Conservation (phyloP, 1,284 basidiomycete species). For the Kwoniella shivajii region DNA sequence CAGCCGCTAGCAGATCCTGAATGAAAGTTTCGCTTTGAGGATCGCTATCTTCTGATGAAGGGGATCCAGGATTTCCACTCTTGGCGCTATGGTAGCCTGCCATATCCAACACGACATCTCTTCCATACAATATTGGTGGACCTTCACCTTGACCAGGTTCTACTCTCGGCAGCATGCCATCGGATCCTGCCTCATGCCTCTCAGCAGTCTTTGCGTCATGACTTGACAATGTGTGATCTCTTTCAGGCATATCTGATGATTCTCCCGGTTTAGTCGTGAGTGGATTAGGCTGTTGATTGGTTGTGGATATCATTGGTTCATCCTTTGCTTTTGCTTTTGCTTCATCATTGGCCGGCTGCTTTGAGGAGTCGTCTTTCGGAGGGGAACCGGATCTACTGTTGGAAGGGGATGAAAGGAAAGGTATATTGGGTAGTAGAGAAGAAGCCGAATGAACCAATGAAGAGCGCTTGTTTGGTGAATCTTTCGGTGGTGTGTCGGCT, state of each 20-base stretch:
- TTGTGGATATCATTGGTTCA: slow-evolving; percentile 12
- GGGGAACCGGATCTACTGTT: not conserved
- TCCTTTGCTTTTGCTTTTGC: slow-evolving; percentile 11
- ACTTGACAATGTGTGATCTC: slow-evolving; percentile 32
- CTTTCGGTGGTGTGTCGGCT: not conserved
- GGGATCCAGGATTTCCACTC: slow-evolving; percentile 1
- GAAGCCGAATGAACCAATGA: slow-evolving; percentile 31
- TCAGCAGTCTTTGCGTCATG: slow-evolving; percentile 16
- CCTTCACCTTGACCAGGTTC: slow-evolving; percentile 59
- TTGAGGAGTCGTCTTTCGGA: not conserved
- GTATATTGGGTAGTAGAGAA: slow-evolving; percentile 29
- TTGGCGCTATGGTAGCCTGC: slow-evolving; percentile 54
- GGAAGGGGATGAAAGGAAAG: slow-evolving; percentile 15
- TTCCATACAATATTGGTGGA: slow-evolving; percentile 67
- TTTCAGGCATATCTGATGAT: slow-evolving; percentile 23
- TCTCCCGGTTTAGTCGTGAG: slow-evolving; percentile 36
- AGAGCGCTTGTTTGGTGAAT: slow-evolving; percentile 14
- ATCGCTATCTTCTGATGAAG: slow-evolving; percentile 12
- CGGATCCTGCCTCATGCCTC: slow-evolving; percentile 49
- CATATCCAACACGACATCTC: slow-evolving; percentile 59
- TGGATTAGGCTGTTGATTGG: slow-evolving; percentile 41
- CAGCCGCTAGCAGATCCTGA: slow-evolving; percentile 33
- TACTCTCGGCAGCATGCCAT: slow-evolving; percentile 61
- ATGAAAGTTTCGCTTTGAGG: slow-evolving; percentile 28
- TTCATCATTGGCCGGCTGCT: slow-evolving; percentile 5